These are phyloP conservation scores for Tephrocybe rancida DNA, from an alignment of 768 basidiomycete species.

Conservation along the genomic window DNA sequence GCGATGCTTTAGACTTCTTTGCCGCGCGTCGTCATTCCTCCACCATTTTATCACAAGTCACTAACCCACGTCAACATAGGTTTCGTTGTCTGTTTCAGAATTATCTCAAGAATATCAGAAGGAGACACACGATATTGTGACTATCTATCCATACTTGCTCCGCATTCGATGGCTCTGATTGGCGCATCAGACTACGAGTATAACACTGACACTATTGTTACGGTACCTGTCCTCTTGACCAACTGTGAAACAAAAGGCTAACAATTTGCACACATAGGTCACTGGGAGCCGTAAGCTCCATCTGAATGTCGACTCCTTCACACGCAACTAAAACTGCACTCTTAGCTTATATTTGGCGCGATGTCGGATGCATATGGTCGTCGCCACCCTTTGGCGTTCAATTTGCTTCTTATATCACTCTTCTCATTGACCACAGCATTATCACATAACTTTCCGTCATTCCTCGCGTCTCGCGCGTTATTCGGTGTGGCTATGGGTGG, in stretches of 20 bases:
- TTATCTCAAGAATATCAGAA: not conserved
- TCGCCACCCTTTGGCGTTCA: constrained; percentile 87
- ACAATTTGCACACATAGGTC: not conserved
- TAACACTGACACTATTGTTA: constrained; percentile 21
- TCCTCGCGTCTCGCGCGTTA: constrained; percentile 79
- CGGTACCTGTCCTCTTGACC: constrained; percentile 43
- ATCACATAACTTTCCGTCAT: constrained; percentile 69
- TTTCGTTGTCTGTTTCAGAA: constrained; percentile 36
- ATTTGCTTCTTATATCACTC: constrained; percentile 69
- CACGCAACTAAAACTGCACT: not conserved
- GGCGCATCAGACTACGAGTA: not conserved
- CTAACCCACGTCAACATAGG: constrained; percentile 24
- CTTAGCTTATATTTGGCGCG: constrained; percentile 71
- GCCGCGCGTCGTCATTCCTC: constrained; percentile 65
- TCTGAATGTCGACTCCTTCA: not conserved
- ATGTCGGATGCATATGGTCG: constrained; percentile 86
- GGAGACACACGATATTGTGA: not conserved
- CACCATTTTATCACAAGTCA: constrained; percentile 45
- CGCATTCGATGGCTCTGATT: not conserved
- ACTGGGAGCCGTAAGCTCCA: not conserved
- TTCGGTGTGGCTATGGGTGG: constrained; percentile 91
- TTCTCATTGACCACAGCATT: constrained; percentile 84
- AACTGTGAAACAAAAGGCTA: not conserved
- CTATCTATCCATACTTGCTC: not conserved
- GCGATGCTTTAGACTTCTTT: constrained; percentile 87